These are phyloP conservation scores for Amylostereum areolatum DNA, from an alignment of 1,284 basidiomycete species.

Conservation along the genomic window DNA sequence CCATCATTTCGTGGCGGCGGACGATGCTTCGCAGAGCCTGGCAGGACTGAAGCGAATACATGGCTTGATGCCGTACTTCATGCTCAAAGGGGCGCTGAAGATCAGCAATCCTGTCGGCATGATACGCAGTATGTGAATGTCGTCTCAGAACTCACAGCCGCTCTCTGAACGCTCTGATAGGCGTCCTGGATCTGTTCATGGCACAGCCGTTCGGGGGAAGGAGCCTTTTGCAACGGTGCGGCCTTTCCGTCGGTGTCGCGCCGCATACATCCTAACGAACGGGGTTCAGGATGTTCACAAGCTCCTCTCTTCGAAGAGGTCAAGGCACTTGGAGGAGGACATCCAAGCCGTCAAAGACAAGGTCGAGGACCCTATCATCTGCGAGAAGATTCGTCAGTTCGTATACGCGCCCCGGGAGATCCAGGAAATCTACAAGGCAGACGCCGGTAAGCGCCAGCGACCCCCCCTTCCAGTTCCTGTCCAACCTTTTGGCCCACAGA, in stretches of 20 bases:
- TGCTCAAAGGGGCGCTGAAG: constrained; percentile 87
- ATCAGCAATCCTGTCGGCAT: constrained; percentile 96
- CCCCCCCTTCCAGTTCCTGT: constrained; percentile 13
- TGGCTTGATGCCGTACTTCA: constrained; percentile 96
- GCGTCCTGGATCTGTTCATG: constrained; percentile 91
- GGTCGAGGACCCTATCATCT: constrained; percentile 83
- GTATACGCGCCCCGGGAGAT: constrained; percentile 85
- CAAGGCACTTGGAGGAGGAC: constrained; percentile 75
- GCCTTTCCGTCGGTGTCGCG: not conserved
- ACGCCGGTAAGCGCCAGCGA: constrained; percentile 50
- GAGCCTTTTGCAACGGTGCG: constrained; percentile 82
- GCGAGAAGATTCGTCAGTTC: constrained; percentile 84
- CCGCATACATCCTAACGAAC: not conserved
- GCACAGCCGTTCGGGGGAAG: constrained; percentile 95
- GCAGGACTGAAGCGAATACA: constrained; percentile 89
- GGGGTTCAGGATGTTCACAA: constrained; percentile 82
- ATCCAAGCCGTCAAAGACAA: constrained; percentile 84
- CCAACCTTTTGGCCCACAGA: constrained; percentile 28
- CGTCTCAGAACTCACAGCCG: not conserved
- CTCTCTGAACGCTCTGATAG: constrained; percentile 19
- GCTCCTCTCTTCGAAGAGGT: constrained; percentile 89
- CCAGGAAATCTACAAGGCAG: constrained; percentile 74
- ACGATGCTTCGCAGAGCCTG: constrained; percentile 88
- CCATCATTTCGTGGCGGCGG: constrained; percentile 89
- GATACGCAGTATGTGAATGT: constrained; percentile 60